Conservation (phyloP, 345 rosid species). For the rapeseed (Brassica napus) region DNA sequence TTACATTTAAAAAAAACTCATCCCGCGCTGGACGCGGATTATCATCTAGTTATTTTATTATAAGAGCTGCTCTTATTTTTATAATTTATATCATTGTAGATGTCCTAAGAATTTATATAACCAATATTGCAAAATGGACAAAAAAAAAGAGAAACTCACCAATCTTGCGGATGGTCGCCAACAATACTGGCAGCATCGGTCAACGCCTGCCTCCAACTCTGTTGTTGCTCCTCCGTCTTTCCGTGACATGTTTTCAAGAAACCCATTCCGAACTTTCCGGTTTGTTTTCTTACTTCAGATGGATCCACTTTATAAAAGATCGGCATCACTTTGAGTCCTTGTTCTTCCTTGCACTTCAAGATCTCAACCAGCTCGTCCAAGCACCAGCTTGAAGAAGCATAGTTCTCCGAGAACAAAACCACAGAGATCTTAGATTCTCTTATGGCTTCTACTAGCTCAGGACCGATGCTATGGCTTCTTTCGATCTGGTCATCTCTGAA, state of each 20-base stretch:
- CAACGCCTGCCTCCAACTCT: background rate
- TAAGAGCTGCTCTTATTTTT: no score
- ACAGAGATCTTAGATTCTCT: background rate
- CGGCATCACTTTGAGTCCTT: background rate
- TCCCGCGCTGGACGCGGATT: no score
- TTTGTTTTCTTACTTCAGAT: background rate
- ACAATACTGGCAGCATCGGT: background rate
- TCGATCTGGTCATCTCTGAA: background rate
- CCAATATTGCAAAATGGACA: background rate
- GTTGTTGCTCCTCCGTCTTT: background rate
- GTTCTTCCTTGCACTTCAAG: background rate
- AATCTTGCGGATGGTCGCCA: background rate
- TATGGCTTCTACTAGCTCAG: background rate
- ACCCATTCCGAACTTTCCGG: background rate
- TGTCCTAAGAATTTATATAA: background rate
- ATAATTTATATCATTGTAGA: no score
- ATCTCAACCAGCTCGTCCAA: conserved; percentile 1
- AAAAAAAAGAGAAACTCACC: background rate
- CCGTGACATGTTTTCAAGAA: background rate
- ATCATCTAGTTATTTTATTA: no score
- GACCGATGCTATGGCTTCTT: background rate
- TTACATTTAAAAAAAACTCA: no score
- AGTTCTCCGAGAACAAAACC: background rate
- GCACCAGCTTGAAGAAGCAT: background rate
- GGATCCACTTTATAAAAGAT: background rate